A percentile compares a stretch with the other conserved stretches of the same genome.
Conservation (phyloP, 805 yeast species). For the Danielia reshetovae region DNA sequence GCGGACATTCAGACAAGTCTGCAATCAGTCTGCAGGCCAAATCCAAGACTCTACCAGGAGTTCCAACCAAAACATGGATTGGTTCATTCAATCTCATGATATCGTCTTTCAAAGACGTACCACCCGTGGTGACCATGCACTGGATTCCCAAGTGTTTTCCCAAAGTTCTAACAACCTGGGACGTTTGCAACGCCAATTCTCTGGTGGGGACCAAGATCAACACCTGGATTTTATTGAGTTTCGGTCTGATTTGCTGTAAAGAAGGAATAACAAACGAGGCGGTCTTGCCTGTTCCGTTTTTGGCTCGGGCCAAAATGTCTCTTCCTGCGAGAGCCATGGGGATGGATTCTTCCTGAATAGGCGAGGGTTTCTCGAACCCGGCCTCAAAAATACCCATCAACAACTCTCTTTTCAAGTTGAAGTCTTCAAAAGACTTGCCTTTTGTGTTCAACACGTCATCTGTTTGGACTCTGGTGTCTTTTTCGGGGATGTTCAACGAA, state of each 20-base stretch:
- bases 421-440: constrained; percentile 89
- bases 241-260: constrained; percentile 83
- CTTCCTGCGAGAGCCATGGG: constrained; percentile 95
- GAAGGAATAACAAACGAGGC: constrained; percentile 96
- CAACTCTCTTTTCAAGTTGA: constrained; percentile 84
- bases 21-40: constrained; percentile 86
- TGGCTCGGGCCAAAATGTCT: constrained; percentile 95
- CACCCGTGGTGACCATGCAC: constrained; percentile 98
- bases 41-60: constrained; percentile 96
- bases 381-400: constrained; percentile 99
- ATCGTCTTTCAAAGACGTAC: constrained; percentile 91
- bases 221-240: constrained; percentile 80
- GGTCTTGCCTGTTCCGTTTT: constrained; percentile 98
- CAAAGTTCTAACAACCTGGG: constrained; percentile 93
- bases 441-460: constrained; percentile 92
- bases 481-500: constrained; percentile 68
- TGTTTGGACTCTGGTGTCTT: constrained; percentile 93
- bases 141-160: constrained; percentile 91
- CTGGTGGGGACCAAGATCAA: constrained; percentile 94
- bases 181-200: constrained; percentile 95
- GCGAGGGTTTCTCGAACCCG: constrained; percentile 96
- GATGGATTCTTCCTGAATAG: constrained; percentile 95
- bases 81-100: constrained; percentile 88
- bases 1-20: constrained; percentile 78
- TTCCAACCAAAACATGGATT: constrained; percentile 92